Base-by-base conservation (phyloP, 2,329 filamentous ascomycete species). In the Penicillium sp. region DNA sequence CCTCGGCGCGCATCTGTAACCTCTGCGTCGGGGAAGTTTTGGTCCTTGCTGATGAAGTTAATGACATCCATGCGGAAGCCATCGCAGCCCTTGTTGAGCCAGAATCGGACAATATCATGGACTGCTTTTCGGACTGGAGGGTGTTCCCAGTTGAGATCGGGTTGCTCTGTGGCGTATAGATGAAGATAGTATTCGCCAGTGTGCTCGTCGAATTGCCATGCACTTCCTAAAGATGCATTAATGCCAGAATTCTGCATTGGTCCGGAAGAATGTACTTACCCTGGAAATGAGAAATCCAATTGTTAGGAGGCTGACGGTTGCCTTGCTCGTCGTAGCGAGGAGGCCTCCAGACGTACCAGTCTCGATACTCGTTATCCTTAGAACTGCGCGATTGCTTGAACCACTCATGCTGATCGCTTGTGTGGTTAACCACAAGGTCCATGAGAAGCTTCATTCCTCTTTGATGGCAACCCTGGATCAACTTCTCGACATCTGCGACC, bases 101-200 rank as follows among this genome's bases (percentile, higher is more conserved):
- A 94, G 68, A 92, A 94, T 24, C 82, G 80, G 82, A 92, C 88
- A 4, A 87, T 80, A 13, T 82, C 80, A 67, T 91, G 88, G 6
- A 92, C 84, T 1, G 88, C 89, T 39, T 82, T 74, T 13, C 89
- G 81, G 0, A 88, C 83, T 8, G 81, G 83, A 0, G 79, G 78
- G 51, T 87, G 88, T 64, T 92, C 88, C 89, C 89, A 94, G 72
- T 94, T 94, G n/a, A 94, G 78, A 61, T 94, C 90, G 0, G 90
- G 90, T 67, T 93, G 90, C 58, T 89, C 84, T 4, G 81, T 81
- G 6, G 86, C 84, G 68, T 90, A 95, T 9, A 94, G 78, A 55
- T 88, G 85, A 0, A 92, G 81, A 63, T 90, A 92, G 68, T 90
- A 92, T 70, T 92, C 87, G 41, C 80, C 78, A 0, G 88, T 90